Evolutionary conservation across 2,329 filamentous ascomycete species (phyloP).

Genomic region (Alternaria hordeiaustralica): DNA sequence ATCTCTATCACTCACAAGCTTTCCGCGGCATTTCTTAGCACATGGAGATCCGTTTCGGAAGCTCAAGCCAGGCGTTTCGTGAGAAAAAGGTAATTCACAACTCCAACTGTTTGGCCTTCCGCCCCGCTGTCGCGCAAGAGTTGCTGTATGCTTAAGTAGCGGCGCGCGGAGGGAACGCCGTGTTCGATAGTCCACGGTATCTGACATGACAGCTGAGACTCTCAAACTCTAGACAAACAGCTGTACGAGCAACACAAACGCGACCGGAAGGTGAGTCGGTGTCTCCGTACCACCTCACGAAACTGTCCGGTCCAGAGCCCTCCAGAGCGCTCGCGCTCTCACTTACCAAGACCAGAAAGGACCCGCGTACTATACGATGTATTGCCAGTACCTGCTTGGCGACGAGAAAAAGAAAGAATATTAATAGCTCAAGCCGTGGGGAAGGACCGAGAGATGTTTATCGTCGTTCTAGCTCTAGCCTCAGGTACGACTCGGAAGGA

Average conservation of each 20-base stretch:
- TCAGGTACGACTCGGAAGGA: background rate
- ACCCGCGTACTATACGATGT: background rate
- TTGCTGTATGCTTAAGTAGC: background rate
- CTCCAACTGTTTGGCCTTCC: background rate
- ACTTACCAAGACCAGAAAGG: background rate
- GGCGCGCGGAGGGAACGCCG: background rate
- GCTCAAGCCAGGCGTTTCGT: background rate
- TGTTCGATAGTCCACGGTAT: background rate
- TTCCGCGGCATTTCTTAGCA: conserved; percentile 2
- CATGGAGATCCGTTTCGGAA: background rate
- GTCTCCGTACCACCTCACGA: background rate
- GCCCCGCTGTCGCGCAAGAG: background rate
- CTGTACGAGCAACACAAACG: background rate
- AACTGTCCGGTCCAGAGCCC: background rate
- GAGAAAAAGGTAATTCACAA: background rate
- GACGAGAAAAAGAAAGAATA: background rate
- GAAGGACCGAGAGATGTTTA: background rate
- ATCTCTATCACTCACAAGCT: background rate
- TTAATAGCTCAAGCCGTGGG: background rate
- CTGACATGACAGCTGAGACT: background rate
- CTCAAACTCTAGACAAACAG: background rate
- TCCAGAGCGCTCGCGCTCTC: background rate
- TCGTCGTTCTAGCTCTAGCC: conserved; percentile 2
- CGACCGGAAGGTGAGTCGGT: background rate
- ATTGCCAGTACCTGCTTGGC: background rate